Evolutionary conservation across 1,284 basidiomycete species (phyloP).

Genomic region (Cystobasidium slooffiae): DNA sequence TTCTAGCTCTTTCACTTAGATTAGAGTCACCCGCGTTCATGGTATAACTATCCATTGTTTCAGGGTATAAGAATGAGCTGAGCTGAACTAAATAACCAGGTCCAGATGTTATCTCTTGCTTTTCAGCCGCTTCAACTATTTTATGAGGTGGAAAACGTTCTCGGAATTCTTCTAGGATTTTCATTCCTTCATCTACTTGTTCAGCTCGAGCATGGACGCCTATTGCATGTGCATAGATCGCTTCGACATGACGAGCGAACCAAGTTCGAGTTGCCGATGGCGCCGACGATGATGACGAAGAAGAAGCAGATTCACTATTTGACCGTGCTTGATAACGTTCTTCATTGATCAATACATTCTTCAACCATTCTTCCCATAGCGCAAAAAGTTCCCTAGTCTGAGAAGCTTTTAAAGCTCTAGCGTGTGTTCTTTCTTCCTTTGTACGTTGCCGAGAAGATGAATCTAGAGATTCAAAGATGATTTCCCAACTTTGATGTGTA

Average conservation of each 20-base stretch:
- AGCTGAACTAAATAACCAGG: conserved; percentile 35
- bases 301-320: background rate
- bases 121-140: conserved; percentile 13
- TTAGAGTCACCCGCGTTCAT: background rate
- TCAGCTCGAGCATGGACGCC: conserved; percentile 25
- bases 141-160: conserved; percentile 27
- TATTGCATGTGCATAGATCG: conserved; percentile 20
- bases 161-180: conserved; percentile 24
- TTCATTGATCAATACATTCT: background rate
- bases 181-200: conserved; percentile 13
- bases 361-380: conserved; percentile 32
- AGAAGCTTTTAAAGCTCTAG: background rate
- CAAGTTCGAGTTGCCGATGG: conserved; percentile 4
- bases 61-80: conserved; percentile 35
- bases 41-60: conserved; percentile 24
- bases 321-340: background rate
- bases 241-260: conserved; percentile 32
- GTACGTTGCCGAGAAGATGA: background rate
- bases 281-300: too few relatives aligned
- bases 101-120: background rate
- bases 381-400: conserved; percentile 13
- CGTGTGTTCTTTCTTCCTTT: background rate
- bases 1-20: background rate
- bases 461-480: conserved; percentile 23
- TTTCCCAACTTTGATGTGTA: conserved; percentile 32